Base-by-base conservation (phyloP, 2,329 filamentous ascomycete genomes). In the Magnaporthiopsis incrustans region DNA sequence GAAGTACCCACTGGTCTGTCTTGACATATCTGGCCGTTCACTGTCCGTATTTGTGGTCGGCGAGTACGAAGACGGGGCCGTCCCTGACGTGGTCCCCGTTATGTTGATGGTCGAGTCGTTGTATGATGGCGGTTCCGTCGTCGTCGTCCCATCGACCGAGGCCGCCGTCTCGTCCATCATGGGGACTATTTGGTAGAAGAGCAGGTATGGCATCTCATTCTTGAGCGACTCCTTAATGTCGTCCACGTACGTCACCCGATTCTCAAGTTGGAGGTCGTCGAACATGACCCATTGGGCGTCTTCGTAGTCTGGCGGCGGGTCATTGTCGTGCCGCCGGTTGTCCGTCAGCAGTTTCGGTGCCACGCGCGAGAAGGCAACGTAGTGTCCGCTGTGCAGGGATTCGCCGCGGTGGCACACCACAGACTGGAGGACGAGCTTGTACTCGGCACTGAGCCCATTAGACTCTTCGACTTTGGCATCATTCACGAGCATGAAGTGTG, bases 181-280 rank as follows among this genome's bases (percentile, higher is more conserved):
- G 0, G 94, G 93, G 35, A 96, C 85, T 57, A 98, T 91, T 74
- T 97, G 94, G 72, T 97, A 99, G 75, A 98, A 98, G 0, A 99
- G 80, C 8, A 98, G 83, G 73, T 98, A 98, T 0, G 95, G 94
- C 74, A 92, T 96, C 74, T 97, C 93, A n/a, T 89, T 84, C 68
- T 86, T 89, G 61, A 98, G 77, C 0, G 91, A 89, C 68, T 89
- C 78, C 66, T 90, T 88, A 69, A 88, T 85, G 67, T 97, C 89
- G 70, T 96, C 86, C 61, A 97, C 87, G 64, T 89, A 82, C 0
- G 82, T 82, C 3, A 98, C 89, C 32, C 94, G 85, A 64, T 87
- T 82, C 50, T 84, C 79, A 0, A 85, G 78, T 11, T 44, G 38
- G n/a, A 98, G 79, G 73, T 99, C 95, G 72, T 99, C 95, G 70